These are phyloP conservation scores for Zasmidium cellare DNA, from an alignment of 2,329 filamentous ascomycete genomes.

Conservation along the genomic window DNA sequence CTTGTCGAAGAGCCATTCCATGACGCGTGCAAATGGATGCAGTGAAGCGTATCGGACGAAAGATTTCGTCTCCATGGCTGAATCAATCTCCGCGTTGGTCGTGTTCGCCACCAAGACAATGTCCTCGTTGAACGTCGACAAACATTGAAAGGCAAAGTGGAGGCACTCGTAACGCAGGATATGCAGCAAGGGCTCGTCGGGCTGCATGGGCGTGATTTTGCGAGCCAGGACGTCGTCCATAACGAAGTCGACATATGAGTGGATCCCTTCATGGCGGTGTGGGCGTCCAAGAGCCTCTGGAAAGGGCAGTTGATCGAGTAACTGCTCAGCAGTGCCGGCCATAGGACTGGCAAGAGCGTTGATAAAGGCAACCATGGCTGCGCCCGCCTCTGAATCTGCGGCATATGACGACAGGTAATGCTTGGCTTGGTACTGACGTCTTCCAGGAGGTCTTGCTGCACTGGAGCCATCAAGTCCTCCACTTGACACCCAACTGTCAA, in stretches of 20 bases:
- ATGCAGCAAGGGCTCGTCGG: slow-evolving; percentile 57
- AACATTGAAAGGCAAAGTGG: slow-evolving; percentile 75
- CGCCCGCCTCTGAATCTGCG: slow-evolving; percentile 46
- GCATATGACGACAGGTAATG: slow-evolving; percentile 33
- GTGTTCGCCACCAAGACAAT: slow-evolving; percentile 82
- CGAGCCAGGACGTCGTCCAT: slow-evolving; percentile 65
- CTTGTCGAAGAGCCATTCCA: slow-evolving; percentile 98
- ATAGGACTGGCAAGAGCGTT: slow-evolving; percentile 70
- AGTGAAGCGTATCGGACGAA: slow-evolving; percentile 78
- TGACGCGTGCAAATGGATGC: slow-evolving; percentile 89
- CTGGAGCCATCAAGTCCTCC: slow-evolving; percentile 24
- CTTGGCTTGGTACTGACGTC: slow-evolving; percentile 25
- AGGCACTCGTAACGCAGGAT: slow-evolving; percentile 78
- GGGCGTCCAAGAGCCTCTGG: slow-evolving; percentile 79
- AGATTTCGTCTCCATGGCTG: slow-evolving; percentile 70
- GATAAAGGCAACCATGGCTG: slow-evolving; percentile 78
- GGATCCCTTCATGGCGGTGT: slow-evolving; percentile 80
- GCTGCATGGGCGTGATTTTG: slow-evolving; percentile 58
- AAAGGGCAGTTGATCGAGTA: slow-evolving; percentile 74
- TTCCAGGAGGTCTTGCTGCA: slow-evolving; percentile 15
- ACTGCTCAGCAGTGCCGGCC: slow-evolving; percentile 60
- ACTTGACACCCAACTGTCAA: slow-evolving; percentile 79
- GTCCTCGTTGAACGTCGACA: slow-evolving; percentile 91
- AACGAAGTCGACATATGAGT: slow-evolving; percentile 89
- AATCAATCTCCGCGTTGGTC: slow-evolving; percentile 72